Evolutionary conservation across 106 monocot species (phyloP), one percentile per base, ranked within the genome.

Genomic region (Dendrobium chrysotoxum): DNA sequence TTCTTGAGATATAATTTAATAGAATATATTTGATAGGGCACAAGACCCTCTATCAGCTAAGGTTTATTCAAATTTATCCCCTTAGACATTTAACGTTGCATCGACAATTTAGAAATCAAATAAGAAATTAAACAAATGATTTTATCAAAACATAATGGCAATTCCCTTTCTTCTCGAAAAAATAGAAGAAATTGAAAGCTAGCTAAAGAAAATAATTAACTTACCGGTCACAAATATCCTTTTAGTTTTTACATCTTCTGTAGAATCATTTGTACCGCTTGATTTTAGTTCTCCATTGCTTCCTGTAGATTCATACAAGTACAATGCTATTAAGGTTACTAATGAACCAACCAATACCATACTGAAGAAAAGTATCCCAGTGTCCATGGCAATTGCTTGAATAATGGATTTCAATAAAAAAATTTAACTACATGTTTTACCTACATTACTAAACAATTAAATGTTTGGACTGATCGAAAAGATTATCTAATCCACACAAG

Each of bases 181-280:
- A 50, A 50, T 50, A 16, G 13, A 50, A 13, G 1, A 50, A 50
- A 50, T 44, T 50, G 45, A n/a, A 53, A 80, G 4, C 17, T 0
- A 58, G 0, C 10, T 9, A 15, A 44, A 2, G 41, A 46, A 4
- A n/a, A 21, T 25, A 76, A 75, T 13, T 20, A 28, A 65, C 40
- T 81, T 88, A 96, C 96, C 96, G 79, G 96, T 93, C 58, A 96
- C 93, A 91, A 96, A 96, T 57, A 96, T 84, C 71, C 93, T 89
- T 88, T 96, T 96, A 38, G 93, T 96, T 84, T 84, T 95, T 50
- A 95, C 81, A 46, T 82, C 79, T 64, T 86, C 82, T 13, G 83
- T 77, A 44, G 83, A 71, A 57, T 84, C 75, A 72, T 42, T 1
- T 28, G 67, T 17, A 54, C 70, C 78, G 39, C 28, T 39, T 46